These are phyloP conservation scores for Aspergillus quadrilineatus DNA, from an alignment of 2,329 filamentous ascomycete species.

Conservation along the genomic window DNA sequence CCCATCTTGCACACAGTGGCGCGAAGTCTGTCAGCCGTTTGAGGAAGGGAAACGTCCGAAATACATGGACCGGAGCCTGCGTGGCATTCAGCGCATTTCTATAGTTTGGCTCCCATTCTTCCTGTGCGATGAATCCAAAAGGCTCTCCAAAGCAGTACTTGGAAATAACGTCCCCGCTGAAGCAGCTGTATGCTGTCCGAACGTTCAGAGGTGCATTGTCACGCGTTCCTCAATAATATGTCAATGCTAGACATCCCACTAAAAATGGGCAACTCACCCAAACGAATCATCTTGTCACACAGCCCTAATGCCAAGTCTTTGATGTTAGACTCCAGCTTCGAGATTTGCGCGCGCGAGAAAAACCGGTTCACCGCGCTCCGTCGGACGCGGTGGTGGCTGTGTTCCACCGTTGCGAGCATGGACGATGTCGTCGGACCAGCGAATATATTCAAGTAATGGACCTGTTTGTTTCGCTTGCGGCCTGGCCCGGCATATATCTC, in stretches of 20 bases:
- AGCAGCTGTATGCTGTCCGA: neutral
- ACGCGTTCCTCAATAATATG: neutral
- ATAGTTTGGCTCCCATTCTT: neutral
- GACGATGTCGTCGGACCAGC: conserved; percentile 27
- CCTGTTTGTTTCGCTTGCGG: conserved; percentile 27
- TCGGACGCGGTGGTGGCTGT: conserved; percentile 31
- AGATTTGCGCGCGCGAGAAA: conserved; percentile 32
- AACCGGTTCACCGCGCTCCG: conserved; percentile 32
- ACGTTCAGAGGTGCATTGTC: neutral
- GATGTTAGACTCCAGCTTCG: conserved; percentile 28
- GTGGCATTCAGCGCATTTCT: neutral
- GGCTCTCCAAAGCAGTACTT: neutral
- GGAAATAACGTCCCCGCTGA: neutral
- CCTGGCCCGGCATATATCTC: conserved; percentile 28
- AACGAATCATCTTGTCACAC: conserved; percentile 15
- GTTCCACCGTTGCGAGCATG: conserved; percentile 19
- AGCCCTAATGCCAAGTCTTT: conserved; percentile 25
- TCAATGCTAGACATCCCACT: neutral
- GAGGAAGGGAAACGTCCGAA: neutral
- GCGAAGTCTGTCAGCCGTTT: neutral
- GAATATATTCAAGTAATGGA: conserved; percentile 25
- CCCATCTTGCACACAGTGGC: neutral
- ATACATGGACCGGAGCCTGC: neutral
- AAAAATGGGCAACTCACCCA: conserved; percentile 4
- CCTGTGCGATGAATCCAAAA: neutral